Base-by-base conservation (phyloP, 495 filamentous ascomycete genomes). In the Aspergillus carlsbadensis region DNA sequence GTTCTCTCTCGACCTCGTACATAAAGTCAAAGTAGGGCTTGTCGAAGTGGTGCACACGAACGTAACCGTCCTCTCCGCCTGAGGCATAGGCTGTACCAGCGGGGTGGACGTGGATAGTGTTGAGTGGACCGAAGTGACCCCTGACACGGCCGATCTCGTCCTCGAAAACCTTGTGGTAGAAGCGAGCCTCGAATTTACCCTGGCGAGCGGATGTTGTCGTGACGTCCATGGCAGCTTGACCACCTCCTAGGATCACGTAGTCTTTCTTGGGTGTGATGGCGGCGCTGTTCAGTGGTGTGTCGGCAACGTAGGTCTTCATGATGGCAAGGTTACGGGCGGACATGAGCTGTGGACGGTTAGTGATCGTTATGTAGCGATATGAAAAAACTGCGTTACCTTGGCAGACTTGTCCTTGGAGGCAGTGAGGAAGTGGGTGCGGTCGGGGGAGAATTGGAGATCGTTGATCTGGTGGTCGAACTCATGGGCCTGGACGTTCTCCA, bases 101-200 rank as follows among this genome's bases (percentile, higher is more conserved):
- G 29, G 93, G 93, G 76, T 96, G 89, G 51, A 90, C 90, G 33
- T 92, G 91, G 64, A 98, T 81, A 62, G 87, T 86, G 77, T 92
- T 92, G 62, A 97, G 81, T 48, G 92, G 93, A 70, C 94, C 94
- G 76, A 98, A 98, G 74, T 98, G 94, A 43, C 94, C 94, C 63
- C 91, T 81, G 60, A 98, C 94, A 72, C 94, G 84, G 59, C 94
- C 95, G 70, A 97, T 95, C 81, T 98, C 94, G 70, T 97, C 93
- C 75, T 96, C 91, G 72, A 98, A 97, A 65, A 98, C 85, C 80
- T 93, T 96, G 84, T 98, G 94, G 81, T 96, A 98, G 81, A 98
- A 97, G 48, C 94, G 84, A 21, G 94, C 95, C 72, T 98, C 94
- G 80, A 98, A 98, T 75, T 97, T 97, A 72, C 94, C 94, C 75